Base-by-base conservation (phyloP, 2,329 filamentous ascomycete species). In the Simplicillium aogashimaense region DNA sequence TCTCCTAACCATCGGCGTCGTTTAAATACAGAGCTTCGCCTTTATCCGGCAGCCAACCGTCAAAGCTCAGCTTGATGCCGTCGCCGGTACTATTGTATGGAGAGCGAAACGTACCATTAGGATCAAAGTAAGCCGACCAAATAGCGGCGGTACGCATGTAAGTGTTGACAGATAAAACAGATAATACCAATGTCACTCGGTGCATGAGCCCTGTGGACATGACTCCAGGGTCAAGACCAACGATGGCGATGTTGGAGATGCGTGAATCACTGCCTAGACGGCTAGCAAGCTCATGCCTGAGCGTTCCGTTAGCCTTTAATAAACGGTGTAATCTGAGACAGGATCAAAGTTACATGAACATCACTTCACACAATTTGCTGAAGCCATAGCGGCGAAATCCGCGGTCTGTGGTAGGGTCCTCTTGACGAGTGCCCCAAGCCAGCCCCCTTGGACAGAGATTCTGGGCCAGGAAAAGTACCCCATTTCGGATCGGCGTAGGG, bases 141-240 rank as follows among this genome's bases (percentile, higher is more conserved):
- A 47, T 43, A 2, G 53, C 46, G 2, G 52, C 14, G 13, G 52
- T 3, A 6, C 51, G 53, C 4, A 61, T 10, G 6, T 58, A 12
- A 16, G 51, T 18, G 30, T 54, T 54, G 31, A 55, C 44, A 4
- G 44, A 37, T 7, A 55, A 37, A 8, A 45, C 42, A 3, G 40
- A 38, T 30, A 56, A 41, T 13, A 53, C 9, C 35, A 53, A 55
- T 30, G 49, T 41, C 13, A 47, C 53, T 20, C 52, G 50, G 13
- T 55, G 53, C n/a, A 36, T 39, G 3, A 65, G 45, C 14, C 52
- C 55, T 8, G 56, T 59, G 30, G 41, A 37, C 55, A 66, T 65
- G 10, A 47, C 52, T 35, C 62, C 64, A 0, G 64, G 63, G 35
- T 66, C 62, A 11, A 64, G 43, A 5, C 58, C 59, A 3, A 64